A percentile compares a stretch with the other conserved stretches of the same genome.
These are phyloP conservation scores for Neltuma alba DNA, from an alignment of 306 rosid species.

Conservation along the genomic window DNA sequence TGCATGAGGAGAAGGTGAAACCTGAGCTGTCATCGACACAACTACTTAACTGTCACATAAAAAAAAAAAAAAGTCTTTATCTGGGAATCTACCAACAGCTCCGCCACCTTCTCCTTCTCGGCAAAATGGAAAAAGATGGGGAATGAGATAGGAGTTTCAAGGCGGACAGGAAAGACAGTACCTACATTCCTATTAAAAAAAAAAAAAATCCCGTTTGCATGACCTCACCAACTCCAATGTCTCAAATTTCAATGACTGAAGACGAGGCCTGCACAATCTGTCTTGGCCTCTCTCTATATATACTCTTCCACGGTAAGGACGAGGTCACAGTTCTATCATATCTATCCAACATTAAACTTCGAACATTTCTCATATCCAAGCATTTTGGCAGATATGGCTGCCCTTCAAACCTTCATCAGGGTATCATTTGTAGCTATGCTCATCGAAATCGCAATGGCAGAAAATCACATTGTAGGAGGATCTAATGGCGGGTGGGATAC, in stretches of 20 bases:
- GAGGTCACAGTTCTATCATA: constrained; percentile 30
- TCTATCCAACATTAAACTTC: background rate
- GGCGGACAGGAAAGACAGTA: no score
- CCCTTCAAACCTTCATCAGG: constrained; percentile 43
- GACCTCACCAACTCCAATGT: constrained; percentile 45
- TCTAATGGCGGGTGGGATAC: constrained; percentile 74
- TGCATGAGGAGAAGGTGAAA: constrained; percentile 34
- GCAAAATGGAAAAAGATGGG: background rate
- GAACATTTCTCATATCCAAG: constrained; percentile 16
- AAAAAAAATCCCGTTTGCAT: constrained; percentile 13
- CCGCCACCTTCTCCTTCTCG: constrained; percentile 5
- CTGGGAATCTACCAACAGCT: constrained; percentile 37
- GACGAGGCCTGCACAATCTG: constrained; percentile 17
- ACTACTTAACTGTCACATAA: constrained; percentile 32
- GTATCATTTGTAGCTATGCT: constrained; percentile 42
- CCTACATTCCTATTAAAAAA: no score
- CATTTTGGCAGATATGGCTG: constrained; percentile 43
- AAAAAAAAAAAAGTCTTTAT: constrained; percentile 26
- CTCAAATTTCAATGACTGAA: constrained; percentile 13
- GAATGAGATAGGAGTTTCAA: no score
- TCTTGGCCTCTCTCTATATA: constrained; percentile 34
- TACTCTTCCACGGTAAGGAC: constrained; percentile 21
- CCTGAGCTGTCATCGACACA: constrained; percentile 40
- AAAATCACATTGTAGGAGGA: constrained; percentile 67
- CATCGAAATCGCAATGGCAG: constrained; percentile 55